A percentile compares a stretch with the other conserved stretches of the same genome.
Conservation (phyloP, 2,329 filamentous ascomycete genomes). For the Epichloe typhina region DNA sequence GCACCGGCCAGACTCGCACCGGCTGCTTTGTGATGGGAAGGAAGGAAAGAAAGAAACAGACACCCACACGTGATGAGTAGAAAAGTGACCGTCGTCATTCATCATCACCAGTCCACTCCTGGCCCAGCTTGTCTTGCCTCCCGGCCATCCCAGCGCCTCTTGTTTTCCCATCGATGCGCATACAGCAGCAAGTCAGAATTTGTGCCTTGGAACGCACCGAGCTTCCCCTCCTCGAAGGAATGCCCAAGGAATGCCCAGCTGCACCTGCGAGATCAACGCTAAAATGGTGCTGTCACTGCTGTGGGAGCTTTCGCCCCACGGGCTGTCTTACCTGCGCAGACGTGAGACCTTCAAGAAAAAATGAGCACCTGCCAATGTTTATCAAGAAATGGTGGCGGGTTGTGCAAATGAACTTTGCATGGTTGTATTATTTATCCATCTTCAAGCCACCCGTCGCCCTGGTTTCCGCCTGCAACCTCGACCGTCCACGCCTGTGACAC, state of each 20-base stretch:
- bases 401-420: background rate
- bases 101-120: background rate
- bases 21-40: background rate
- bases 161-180: background rate
- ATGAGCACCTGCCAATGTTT: background rate
- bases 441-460: background rate
- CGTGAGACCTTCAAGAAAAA: background rate
- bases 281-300: background rate
- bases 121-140: background rate
- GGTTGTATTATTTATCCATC: background rate
- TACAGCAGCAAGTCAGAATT: background rate
- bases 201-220: background rate
- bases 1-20: background rate
- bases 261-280: constrained; percentile 1
- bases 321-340: constrained; percentile 3
- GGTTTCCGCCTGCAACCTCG: background rate
- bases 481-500: background rate
- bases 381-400: background rate
- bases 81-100: background rate
- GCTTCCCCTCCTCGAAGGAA: constrained; percentile 6
- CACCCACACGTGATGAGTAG: background rate
- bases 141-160: background rate
- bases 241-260: constrained; percentile 7
- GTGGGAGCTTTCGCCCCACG: constrained; percentile 8
- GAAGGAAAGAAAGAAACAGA: background rate